Base-by-base conservation (phyloP, 2,329 filamentous ascomycete species). In the Sporothrix brunneoviolacea region DNA sequence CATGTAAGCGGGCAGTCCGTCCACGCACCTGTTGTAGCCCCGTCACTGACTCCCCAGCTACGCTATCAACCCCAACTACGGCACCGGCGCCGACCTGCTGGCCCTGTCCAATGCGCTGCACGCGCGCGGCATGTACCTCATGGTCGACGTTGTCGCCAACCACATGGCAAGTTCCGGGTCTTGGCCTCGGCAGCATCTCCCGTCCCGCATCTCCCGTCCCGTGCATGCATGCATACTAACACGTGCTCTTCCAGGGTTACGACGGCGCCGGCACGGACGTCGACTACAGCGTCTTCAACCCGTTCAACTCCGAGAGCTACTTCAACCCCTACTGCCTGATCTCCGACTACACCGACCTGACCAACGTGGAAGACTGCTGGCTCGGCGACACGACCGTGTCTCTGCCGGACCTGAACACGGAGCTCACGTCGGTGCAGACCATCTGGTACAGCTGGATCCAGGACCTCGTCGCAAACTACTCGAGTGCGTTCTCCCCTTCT, bases 351-450 rank as follows among this genome's bases (percentile, higher is more conserved):
- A 83, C 63, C 33, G 65, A 82, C 60, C 68, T 79, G 55, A 68
- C 62, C n/a, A 41, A 68, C 56, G 61, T 72, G 53, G 68, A 74
- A 56, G 57, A 65, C 52, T 85, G 82, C 67, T 66, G 64, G 64
- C 65, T 76, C 16, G 75, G 74, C 18, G 71, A 74, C 52, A 68
- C 67, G n/a, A 71, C 69, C 15, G 73, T 79, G n/a, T 69, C 73
- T 0, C 74, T 87, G 1, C 80, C 82, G 0, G 83, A 87, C 56
- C 62, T 86, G 12, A 68, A 78, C 50, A 86, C 83, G 0, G 71
- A 76, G 37, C 67, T 70, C 27, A 48, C 65, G 0, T 62, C 30
- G 3, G 54, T 56, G 9, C 52, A 48, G 22, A 35, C 24, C 19
- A 64, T 77, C 3, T 79, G 77, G 61, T 68, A 78, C 48, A 63